These are phyloP conservation scores for Corymbia maculata DNA, from an alignment of 345 rosid species.

Conservation along the genomic window DNA sequence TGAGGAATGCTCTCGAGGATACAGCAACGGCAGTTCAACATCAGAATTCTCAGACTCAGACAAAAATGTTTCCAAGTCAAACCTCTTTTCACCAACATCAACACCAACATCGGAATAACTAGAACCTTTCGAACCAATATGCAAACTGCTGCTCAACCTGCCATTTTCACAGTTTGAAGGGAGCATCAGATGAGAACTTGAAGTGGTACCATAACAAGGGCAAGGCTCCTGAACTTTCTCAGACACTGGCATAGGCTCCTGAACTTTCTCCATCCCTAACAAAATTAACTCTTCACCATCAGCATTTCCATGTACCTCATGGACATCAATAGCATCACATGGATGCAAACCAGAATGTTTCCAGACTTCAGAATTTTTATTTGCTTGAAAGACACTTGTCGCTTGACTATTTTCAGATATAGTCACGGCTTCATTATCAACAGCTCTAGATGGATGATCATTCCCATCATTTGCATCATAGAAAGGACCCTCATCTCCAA, in stretches of 20 bases:
- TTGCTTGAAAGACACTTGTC: neutral
- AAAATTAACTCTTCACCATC: constrained; percentile 48
- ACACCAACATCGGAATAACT: neutral
- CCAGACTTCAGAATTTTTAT: neutral
- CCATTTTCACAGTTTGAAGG: neutral
- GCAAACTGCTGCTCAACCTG: neutral
- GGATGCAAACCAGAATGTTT: neutral
- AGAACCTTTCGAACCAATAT: neutral
- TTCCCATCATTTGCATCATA: neutral
- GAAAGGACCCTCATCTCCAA: neutral
- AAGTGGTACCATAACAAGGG: neutral
- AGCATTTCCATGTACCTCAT: constrained; percentile 6
- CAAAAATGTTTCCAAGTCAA: neutral
- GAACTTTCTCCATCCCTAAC: constrained; percentile 10
- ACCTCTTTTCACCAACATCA: neutral
- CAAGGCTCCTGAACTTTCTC: neutral
- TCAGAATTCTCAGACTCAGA: neutral
- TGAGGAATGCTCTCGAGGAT: neutral
- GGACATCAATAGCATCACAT: neutral
- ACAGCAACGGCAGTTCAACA: neutral
- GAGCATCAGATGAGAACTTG: neutral
- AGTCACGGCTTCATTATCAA: neutral
- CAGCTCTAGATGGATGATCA: neutral
- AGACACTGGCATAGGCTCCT: neutral
- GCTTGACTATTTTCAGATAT: neutral